phyloP scores from a whole-genome alignment of 169 alveolate genomes.

The Cryptosporidium muris region DNA sequence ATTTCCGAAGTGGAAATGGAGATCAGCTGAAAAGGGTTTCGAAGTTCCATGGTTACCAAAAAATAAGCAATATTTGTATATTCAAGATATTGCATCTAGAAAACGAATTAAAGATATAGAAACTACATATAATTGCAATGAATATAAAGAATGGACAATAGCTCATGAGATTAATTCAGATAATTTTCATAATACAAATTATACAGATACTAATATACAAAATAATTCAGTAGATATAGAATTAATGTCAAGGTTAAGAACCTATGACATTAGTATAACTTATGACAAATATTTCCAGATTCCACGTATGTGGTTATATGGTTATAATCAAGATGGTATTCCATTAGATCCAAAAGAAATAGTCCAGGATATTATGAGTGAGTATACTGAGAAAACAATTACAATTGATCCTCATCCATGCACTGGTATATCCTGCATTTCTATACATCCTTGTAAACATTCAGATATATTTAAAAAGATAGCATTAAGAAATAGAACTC shows the following conservation, averaged over 20 bases:
- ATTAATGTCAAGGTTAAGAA: constrained; percentile 58
- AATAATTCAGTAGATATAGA: constrained; percentile 6
- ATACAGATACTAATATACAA: background rate
- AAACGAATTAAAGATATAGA: constrained; percentile 65
- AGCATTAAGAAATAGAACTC: constrained; percentile 73
- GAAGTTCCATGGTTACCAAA: constrained; percentile 73
- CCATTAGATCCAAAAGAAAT: constrained; percentile 86
- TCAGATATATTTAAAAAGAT: constrained; percentile 84
- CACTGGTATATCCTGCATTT: constrained; percentile 80
- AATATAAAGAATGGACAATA: constrained; percentile 31
- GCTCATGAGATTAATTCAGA: constrained; percentile 1
- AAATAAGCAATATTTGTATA: constrained; percentile 73
- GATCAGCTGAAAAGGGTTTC: constrained; percentile 71
- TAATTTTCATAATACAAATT: background rate
- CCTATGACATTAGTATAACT: constrained; percentile 77
- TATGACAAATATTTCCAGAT: constrained; percentile 81
- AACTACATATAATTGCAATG: constrained; percentile 2
- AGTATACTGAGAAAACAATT: constrained; percentile 90
- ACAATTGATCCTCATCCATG: constrained; percentile 92
- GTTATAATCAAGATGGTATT: constrained; percentile 84
- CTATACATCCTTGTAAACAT: constrained; percentile 93
- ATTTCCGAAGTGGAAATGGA: constrained; percentile 79
- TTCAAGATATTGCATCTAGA: constrained; percentile 73
- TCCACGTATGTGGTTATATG: constrained; percentile 93
- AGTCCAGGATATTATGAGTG: constrained; percentile 92